Evolutionary conservation across 768 basidiomycete genomes (phyloP), one percentile per base, ranked within the genome.

Genomic region (Lactarius sanguifluus): DNA sequence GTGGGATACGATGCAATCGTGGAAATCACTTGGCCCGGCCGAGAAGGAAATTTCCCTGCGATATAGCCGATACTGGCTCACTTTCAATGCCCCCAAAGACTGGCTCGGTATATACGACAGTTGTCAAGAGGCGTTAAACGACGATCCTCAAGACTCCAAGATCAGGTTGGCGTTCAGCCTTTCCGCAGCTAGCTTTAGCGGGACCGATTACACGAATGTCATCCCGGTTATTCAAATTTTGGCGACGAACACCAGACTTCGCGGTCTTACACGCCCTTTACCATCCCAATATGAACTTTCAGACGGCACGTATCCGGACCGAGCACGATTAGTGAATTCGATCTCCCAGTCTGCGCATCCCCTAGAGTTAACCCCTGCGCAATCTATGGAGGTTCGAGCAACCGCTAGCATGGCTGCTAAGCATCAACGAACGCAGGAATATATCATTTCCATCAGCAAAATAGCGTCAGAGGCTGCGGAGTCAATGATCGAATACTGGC

Each of bases 231-330:
- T 66, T 13, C 9, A 20, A 2, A 30, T 41, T 16, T 40, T 57
- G 32, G 59, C 65, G 18, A 23, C 61, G 25, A 45, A 66, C 23
- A 3, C n/a, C 23, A 54, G 41, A 8, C 54, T 45, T 30, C 34
- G n/a, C 4, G 1, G 9, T 16, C 20, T 57, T 20, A 61, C 61
- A 54, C n/a, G 2, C 6, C 52, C 45, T 6, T 38, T 52, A 1
- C 45, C 61, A 1, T 57, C 36, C 20, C 0, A 82, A 80, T 59
- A 61, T 32, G 8, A 10, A 7, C 3, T 66, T 47, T 66, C 65
- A 28, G 60, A 66, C 3, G 65, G 45, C 32, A 38, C 59, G 8
- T 20, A 10, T 8, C 64, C 59, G 4, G 7, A 34, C 3, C 30
- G 0, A 2, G 3, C 10, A 2, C 52, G 9, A 15, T 25, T 65